Evolutionary conservation across 2,329 filamentous ascomycete species (phyloP).

Genomic region (Cytospora schulzeri): DNA sequence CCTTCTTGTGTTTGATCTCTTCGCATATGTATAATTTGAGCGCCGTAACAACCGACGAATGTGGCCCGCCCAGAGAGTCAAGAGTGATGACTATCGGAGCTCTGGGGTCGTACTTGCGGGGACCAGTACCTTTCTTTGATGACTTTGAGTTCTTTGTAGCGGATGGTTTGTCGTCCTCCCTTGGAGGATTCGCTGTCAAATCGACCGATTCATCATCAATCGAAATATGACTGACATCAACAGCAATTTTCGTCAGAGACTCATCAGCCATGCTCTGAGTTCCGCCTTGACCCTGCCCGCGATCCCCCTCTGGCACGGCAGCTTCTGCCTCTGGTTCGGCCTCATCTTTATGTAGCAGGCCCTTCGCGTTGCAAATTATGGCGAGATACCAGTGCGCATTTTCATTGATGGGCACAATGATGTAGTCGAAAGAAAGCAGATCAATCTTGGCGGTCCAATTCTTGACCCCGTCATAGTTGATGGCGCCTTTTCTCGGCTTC

Average conservation of each 20-base stretch:
- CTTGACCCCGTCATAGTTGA: constrained; percentile 84
- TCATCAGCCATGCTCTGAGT: constrained; percentile 11
- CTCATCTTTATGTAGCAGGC: constrained; percentile 47
- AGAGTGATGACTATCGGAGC: constrained; percentile 79
- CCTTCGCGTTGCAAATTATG: constrained; percentile 87
- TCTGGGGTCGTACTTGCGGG: constrained; percentile 48
- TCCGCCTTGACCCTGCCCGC: not conserved
- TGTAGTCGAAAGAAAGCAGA: constrained; percentile 82
- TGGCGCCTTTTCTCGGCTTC: constrained; percentile 60
- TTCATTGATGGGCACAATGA: constrained; percentile 91
- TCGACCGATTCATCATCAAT: constrained; percentile 18
- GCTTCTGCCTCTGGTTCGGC: not conserved
- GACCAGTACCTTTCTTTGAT: constrained; percentile 35
- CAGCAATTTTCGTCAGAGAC: constrained; percentile 8
- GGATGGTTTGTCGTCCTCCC: not conserved
- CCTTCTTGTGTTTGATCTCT: constrained; percentile 68
- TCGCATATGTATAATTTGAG: constrained; percentile 76
- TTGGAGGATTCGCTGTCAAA: not conserved
- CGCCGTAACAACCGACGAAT: constrained; percentile 64
- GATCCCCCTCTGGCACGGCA: not conserved
- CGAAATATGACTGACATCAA: constrained; percentile 14
- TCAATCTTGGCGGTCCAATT: constrained; percentile 87
- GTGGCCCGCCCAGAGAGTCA: constrained; percentile 75
- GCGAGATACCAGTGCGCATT: constrained; percentile 89
- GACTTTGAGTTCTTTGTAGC: constrained; percentile 28